These are phyloP conservation scores for Aspergillus affinis DNA, from an alignment of 495 filamentous ascomycete genomes.

Conservation along the genomic window DNA sequence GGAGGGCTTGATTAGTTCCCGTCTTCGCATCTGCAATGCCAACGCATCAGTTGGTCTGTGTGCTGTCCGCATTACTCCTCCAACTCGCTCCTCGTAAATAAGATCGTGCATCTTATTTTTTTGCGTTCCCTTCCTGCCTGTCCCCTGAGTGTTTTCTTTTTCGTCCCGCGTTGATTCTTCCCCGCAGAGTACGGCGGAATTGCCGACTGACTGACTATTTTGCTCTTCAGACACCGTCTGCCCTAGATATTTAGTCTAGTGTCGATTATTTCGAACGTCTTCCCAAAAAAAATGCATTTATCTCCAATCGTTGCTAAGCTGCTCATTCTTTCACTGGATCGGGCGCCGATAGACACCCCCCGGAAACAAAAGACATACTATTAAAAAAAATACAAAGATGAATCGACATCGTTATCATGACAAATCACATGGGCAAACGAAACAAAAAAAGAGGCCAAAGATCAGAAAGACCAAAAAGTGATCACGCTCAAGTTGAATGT, in stretches of 20 bases:
- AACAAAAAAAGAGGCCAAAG: constrained; percentile 11
- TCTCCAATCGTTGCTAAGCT: not conserved
- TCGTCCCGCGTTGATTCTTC: not conserved
- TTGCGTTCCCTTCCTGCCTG: not conserved
- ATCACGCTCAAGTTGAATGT: constrained; percentile 16
- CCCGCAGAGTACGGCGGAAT: not conserved
- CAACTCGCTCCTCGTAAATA: constrained; percentile 15
- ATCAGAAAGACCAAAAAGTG: constrained; percentile 6
- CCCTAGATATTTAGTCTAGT: not conserved
- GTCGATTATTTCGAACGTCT: not conserved
- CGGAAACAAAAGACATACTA: not conserved
- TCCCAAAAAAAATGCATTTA: not conserved
- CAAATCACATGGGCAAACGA: not conserved
- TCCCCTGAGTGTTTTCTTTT: not conserved
- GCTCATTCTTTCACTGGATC: not conserved
- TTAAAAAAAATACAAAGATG: constrained; percentile 10
- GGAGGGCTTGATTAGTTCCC: constrained; percentile 28
- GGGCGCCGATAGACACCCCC: not conserved
- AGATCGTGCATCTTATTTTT: constrained; percentile 9
- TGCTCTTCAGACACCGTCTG: too few relatives aligned
- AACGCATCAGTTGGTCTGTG: constrained; percentile 43
- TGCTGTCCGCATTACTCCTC: constrained; percentile 13
- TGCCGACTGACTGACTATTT: not conserved
- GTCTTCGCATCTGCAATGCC: constrained; percentile 35
- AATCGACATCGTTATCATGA: constrained; percentile 1